Base-by-base conservation (phyloP, 176 grass and related monocot genomes). In the Thalia dealbata region DNA sequence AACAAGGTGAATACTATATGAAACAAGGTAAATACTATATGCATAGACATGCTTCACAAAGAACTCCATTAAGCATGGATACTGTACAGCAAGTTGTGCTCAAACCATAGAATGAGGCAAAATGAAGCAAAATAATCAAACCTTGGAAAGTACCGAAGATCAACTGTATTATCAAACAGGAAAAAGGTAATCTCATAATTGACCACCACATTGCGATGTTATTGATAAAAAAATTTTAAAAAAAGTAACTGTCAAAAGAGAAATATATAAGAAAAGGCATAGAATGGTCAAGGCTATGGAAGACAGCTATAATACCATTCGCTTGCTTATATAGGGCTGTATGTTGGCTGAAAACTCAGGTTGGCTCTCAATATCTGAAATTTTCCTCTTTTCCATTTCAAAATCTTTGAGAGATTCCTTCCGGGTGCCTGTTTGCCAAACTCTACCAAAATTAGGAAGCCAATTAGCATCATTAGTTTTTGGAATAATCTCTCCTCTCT, bases 371-470 rank as follows among this genome's bases (percentile, higher is more conserved):
- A 52, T 70, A 11, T 80, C 63, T 7, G 78, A 68, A 78, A 79
- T 61, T 35, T 80, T 86, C 72, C 73, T 78, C 10, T 71, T 92
- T 67, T 71, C 55, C 70, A 91, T 91, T 69, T 91, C 85, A 71
- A 93, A 99, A 55, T 85, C 87, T 80, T 88, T 99, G 82, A 32
- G 86, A 0, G 90, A 88, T 73, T 99, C 85, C 83, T 88, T 99
- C 79, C 95, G 86, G 25, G 87, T 91, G 29, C 95, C 90, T 78
- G 83, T 78, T 78, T 91, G 87, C 90, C 90, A 99, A 32, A 93
- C 90, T 78, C 95, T 61, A 29, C 90, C 90, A 83, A 99, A 99
- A 75, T 99, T 99, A 7, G 95, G 95, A 62, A 99, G 95, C 95
- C 95, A 99, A 73, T 76, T 85, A 78, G 87, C 75, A 64, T 83